Evolutionary conservation across 73 alveolate species (phyloP).

Genomic region (Tetrahymena elliotti): DNA sequence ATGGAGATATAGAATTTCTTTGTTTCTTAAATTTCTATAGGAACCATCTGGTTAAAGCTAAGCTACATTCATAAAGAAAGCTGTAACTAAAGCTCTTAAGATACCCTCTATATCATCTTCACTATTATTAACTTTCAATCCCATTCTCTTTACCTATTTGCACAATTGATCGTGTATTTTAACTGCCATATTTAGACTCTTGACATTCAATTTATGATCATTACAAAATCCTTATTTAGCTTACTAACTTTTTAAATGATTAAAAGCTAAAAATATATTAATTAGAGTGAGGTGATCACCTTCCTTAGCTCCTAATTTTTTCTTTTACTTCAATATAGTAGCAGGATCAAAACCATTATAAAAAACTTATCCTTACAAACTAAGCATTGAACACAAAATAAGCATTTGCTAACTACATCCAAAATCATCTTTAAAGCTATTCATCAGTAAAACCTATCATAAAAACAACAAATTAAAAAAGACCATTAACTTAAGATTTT

Average conservation of each 20-base stretch:
- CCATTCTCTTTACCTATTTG: conserved; percentile 53
- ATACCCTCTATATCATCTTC: conserved; percentile 89
- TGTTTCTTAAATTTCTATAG: conserved; percentile 76
- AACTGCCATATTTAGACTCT: conserved; percentile 46
- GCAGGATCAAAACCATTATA: conserved; percentile 59
- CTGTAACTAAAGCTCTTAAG: conserved; percentile 79
- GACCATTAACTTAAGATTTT: too few species aligned
- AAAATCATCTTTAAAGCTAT: conserved; percentile 77
- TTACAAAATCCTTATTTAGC: conserved; percentile 67
- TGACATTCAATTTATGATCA: conserved; percentile 39
- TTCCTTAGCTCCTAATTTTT: conserved; percentile 80
- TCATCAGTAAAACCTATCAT: conserved; percentile 74
- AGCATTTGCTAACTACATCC: conserved; percentile 84
- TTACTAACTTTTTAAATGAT: conserved; percentile 50
- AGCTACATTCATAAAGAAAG: conserved; percentile 85
- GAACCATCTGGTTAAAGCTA: conserved; percentile 78
- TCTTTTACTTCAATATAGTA: conserved; percentile 74
- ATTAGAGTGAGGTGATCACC: conserved; percentile 91
- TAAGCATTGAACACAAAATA: conserved; percentile 72
- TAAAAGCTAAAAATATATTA: conserved; percentile 60
- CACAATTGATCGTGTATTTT: conserved; percentile 66
- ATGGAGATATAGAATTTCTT: conserved; percentile 80
- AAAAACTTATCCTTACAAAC: conserved; percentile 45
- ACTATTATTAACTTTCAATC: conserved; percentile 55
- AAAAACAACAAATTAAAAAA: conserved; percentile 5